Base-by-base conservation (phyloP, 164 flowering plant genomes). In the Stephania cephalantha region DNA sequence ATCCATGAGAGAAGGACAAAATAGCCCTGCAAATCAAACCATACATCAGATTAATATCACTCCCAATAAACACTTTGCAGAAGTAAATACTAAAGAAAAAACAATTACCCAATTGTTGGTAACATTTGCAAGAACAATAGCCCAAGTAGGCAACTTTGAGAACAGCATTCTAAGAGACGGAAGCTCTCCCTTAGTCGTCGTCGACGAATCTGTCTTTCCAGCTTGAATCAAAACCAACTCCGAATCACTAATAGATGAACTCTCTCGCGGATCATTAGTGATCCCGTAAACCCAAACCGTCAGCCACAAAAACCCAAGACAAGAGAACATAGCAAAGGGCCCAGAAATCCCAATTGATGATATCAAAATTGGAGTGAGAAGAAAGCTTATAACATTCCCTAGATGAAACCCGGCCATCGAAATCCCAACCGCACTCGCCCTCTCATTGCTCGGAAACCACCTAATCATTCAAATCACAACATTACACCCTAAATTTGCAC, bases 1-100 rank as follows among this genome's bases (percentile, higher is more conserved):
- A 95, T 95, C 99, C 99, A 95, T 46, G 98, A 88, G 63, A 95
- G 93, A 71, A 95, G 97, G 75, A 95, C 97, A 79, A 93, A 95
- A 83, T 95, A 95, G 18, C 99, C 99, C 99, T 95, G 89, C 78
- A 84, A 79, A 68, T 55, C 9, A 48, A 7, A 77, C 58, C 18
- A 22, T 52, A 65, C 18, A 22, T 52, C 25, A 53, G 1, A 13
- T 11, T 2, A 71, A 48, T 9, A 11, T 0, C 29, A 52, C 3
- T 25, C 6, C 13, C 9, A 25, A 12, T 15, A 30, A 30, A 48
- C 22, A 53, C 7, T 46, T 50, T 9, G 15, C 4, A 10, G 55
- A 71, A 45, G 15, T 35, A 5, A 12, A 13, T 17, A 35, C n/a
- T 31, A 68, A 2, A 12, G 50, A 6, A 15, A 46, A 75, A 81